These are phyloP conservation scores for Mariannaea sp. DNA, from an alignment of 2,329 filamentous ascomycete genomes.

Conservation along the genomic window DNA sequence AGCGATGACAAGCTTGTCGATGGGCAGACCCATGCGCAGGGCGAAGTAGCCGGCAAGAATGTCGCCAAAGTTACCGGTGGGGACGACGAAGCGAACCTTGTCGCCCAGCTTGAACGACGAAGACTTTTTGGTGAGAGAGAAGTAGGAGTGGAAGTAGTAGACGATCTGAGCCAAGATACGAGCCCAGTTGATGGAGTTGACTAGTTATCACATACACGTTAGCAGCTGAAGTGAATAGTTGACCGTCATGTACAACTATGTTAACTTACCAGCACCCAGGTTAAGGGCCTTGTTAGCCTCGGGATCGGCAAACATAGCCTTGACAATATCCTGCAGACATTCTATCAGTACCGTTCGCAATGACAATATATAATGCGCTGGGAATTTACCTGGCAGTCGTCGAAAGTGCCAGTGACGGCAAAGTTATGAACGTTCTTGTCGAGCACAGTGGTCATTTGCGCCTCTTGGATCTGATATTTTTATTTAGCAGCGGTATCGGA, in stretches of 20 bases:
- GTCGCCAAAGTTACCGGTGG: slow-evolving; percentile 96
- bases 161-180: slow-evolving; percentile 95
- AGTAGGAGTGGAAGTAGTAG: slow-evolving; percentile 97
- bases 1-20: slow-evolving; percentile 86
- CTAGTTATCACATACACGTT: slow-evolving; percentile 42
- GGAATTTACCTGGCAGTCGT: slow-evolving; percentile 79
- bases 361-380: neutral
- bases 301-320: slow-evolving; percentile 85
- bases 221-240: neutral
- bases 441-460: slow-evolving; percentile 93
- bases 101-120: slow-evolving; percentile 66
- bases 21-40: slow-evolving; percentile 83
- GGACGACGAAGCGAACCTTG: slow-evolving; percentile 83
- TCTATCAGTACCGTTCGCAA: neutral
- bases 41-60: slow-evolving; percentile 94
- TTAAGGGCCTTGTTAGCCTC: slow-evolving; percentile 82
- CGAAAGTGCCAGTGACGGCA: slow-evolving; percentile 87
- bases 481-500: neutral
- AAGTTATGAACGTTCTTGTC: slow-evolving; percentile 94
- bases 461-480: slow-evolving; percentile 71
- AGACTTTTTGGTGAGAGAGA: slow-evolving; percentile 70
- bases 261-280: slow-evolving; percentile 66
- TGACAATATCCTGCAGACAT: slow-evolving; percentile 66
- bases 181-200: slow-evolving; percentile 97
- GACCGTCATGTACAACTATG: neutral